Evolutionary conservation across 208 protist genomes (phyloP), one percentile per base, ranked within the genome.

Genomic region (Acanthamoeba culbertsoni): DNA sequence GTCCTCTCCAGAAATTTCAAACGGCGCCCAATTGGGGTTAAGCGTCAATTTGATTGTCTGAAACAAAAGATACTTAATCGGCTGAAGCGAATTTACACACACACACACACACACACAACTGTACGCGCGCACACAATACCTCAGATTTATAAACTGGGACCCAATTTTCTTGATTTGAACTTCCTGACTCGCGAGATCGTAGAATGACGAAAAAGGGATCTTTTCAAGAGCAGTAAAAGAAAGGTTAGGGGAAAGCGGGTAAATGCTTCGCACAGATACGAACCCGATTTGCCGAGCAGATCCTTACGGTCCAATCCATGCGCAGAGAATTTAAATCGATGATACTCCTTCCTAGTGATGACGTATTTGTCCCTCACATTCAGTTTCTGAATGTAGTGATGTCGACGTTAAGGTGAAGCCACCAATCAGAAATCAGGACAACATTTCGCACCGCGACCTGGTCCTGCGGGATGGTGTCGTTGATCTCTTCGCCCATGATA

Each of bases 131-230:
- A n/a, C n/a, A n/a, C n/a, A n/a, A n/a, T 46, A 46, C 68, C 68
- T 91, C 86, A 28, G 86, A 91, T 28, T 91, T 91, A 37, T 75
- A 91, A 12, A 75, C 86, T 5, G 86, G 86, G 10, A 91, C 62
- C 86, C 51, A 73, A 18, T 75, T 48, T 23, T 73, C 57, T 42
- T 73, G 55, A 14, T 42, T 31, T 1, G 45, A 55, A 8, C 71
- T 1, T n/a, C 43, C 45, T 20, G 45, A 26, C 79, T 88, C 79
- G 45, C 53, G 28, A 8, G 86, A 26, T 51, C 59, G 14, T 10
- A 91, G 37, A 42, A 91, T 73, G 4, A 91, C 86, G 28, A 91
- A 91, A 40, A 91, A 91, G 6, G 86, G 86, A 91, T 91, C 84
- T 91, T 84, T 57, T 35, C 12, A 84, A 43, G 31, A 42, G 7